A percentile compares a stretch with the other conserved stretches of the same genome.
These are phyloP conservation scores for Saturnispora serradocipensis DNA, from an alignment of 805 yeast genomes.

Conservation along the genomic window DNA sequence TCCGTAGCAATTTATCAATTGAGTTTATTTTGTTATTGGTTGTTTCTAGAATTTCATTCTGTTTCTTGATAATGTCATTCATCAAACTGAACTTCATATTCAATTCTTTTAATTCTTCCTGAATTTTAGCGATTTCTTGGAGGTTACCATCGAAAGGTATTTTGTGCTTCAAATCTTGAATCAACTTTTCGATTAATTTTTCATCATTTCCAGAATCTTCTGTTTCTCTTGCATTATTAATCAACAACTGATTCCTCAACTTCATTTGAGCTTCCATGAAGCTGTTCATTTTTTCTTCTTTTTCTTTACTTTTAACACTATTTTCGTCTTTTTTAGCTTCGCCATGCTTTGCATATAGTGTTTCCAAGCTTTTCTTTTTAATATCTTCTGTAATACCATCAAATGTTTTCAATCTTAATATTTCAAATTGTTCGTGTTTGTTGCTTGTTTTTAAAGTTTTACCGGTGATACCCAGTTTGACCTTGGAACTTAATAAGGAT, in stretches of 20 bases:
- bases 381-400: constrained; percentile 31
- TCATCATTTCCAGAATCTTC: background rate
- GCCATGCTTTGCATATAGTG: constrained; percentile 22
- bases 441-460: constrained; percentile 27
- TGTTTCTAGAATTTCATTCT: constrained; percentile 11
- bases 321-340: background rate
- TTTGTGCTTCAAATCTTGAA: background rate
- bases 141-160: background rate
- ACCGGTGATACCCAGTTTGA: constrained; percentile 49
- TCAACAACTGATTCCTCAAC: background rate
- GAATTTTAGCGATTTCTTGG: background rate
- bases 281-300: background rate
- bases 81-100: constrained; percentile 10
- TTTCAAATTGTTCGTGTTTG: constrained; percentile 52
- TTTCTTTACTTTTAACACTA: background rate
- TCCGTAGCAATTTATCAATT: constrained; percentile 11
- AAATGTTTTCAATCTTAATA: constrained; percentile 50
- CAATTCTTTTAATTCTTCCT: constrained; percentile 1
- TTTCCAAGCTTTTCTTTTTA: constrained; percentile 16
- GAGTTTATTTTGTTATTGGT: constrained; percentile 12
- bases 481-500: constrained; percentile 21
- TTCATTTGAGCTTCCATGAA: background rate
- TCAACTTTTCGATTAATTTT: background rate
- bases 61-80: constrained; percentile 10
- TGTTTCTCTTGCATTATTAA: background rate